Evolutionary conservation across 495 filamentous ascomycete genomes (phyloP).

Genomic region (Penicillium cosmopolitanum): DNA sequence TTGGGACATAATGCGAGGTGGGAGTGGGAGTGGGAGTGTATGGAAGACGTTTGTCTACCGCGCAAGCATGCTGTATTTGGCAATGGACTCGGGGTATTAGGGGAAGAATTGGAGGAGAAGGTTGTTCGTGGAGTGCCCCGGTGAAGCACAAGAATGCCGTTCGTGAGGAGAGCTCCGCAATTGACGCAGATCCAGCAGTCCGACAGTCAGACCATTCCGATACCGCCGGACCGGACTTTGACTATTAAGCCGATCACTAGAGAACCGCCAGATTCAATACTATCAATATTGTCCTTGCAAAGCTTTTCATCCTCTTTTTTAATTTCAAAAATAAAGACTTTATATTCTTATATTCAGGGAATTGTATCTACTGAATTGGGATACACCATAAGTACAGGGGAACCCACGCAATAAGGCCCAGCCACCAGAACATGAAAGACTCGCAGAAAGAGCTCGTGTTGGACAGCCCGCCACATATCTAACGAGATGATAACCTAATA

Average conservation of each 20-base stretch:
- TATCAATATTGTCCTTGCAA: too few relatives aligned
- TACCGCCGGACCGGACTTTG: slow-evolving; percentile 25
- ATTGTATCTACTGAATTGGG: slow-evolving; percentile 1
- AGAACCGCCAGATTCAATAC: neutral
- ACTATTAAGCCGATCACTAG: too few relatives aligned
- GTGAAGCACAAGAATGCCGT: slow-evolving; percentile 4
- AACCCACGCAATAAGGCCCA: slow-evolving; percentile 1
- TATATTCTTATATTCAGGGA: slow-evolving; percentile 6
- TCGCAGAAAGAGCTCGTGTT: neutral
- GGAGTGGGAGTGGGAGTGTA: neutral
- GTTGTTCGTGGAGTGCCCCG: slow-evolving; percentile 1
- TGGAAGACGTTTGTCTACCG: slow-evolving; percentile 7
- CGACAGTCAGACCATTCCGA: slow-evolving; percentile 28
- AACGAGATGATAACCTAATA: slow-evolving; percentile 4
- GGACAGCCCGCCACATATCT: slow-evolving; percentile 2
- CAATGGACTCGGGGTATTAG: neutral
- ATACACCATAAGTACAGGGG: neutral
- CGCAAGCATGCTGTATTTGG: slow-evolving; percentile 14
- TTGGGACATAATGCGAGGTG: slow-evolving; percentile 31
- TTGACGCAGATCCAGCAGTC: slow-evolving; percentile 25
- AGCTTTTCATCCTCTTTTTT: neutral
- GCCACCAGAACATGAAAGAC: neutral
- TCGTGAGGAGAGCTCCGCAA: slow-evolving; percentile 29
- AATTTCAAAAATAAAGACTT: neutral
- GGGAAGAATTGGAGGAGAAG: slow-evolving; percentile 5